Evolutionary conservation across 2,329 filamentous ascomycete species (phyloP).

Genomic region (Alternaria sp.): DNA sequence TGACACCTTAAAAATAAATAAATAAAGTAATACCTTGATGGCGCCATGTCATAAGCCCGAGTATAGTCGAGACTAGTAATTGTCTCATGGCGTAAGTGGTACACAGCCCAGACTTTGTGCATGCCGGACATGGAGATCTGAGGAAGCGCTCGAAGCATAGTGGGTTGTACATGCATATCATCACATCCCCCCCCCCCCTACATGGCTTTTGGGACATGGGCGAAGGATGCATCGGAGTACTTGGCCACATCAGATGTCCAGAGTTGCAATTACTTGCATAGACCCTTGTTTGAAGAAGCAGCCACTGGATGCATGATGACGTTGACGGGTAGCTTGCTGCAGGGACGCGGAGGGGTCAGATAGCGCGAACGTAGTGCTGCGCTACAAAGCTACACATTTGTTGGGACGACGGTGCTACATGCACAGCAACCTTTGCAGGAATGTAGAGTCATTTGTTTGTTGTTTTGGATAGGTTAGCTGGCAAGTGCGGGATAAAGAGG

Average conservation of each 20-base stretch:
- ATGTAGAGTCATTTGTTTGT: constrained; percentile 3
- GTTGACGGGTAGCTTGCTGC: constrained; percentile 10
- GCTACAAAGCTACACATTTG: constrained; percentile 12
- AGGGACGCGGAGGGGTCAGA: constrained; percentile 11
- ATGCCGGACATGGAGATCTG: constrained; percentile 5
- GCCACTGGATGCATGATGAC: constrained; percentile 18
- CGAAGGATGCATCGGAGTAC: background rate
- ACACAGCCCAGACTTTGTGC: background rate
- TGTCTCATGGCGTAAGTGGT: background rate
- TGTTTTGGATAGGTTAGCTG: background rate
- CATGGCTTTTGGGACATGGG: background rate
- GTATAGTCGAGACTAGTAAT: background rate
- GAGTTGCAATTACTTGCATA: constrained; percentile 8
- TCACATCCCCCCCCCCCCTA: background rate
- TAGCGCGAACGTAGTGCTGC: constrained; percentile 5
- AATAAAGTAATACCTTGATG: background rate
- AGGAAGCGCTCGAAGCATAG: background rate
- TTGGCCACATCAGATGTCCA: background rate
- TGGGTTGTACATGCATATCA: background rate
- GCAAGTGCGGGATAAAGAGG: background rate
- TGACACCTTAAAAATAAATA: too few relatives aligned
- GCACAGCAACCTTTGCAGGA: constrained; percentile 10
- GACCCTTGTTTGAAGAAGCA: constrained; percentile 7
- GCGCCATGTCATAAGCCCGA: background rate
- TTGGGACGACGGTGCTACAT: constrained; percentile 20